Percentiles rank a stretch among this genome's conserved stretches.
These are phyloP conservation scores for Kwoniella bestiolae DNA, from an alignment of 768 basidiomycete species.

Conservation along the genomic window DNA sequence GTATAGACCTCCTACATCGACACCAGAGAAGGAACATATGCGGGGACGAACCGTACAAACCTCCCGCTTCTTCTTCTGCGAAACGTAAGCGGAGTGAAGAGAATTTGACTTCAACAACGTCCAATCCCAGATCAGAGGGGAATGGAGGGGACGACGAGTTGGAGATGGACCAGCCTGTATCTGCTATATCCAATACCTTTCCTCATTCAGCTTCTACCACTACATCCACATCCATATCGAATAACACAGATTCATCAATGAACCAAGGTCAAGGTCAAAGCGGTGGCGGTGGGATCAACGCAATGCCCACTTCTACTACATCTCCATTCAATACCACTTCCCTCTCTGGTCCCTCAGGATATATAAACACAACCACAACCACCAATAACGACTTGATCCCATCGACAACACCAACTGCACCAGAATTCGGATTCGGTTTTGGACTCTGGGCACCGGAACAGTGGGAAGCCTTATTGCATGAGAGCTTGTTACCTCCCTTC, in stretches of 20 bases:
- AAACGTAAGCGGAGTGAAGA: constrained; percentile 16
- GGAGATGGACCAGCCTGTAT: neutral
- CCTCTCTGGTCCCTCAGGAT: neutral
- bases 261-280: too few species aligned
- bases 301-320: neutral
- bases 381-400: neutral
- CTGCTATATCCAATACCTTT: neutral
- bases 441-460: constrained; percentile 29
- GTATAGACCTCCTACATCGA: constrained; percentile 43
- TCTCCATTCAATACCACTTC: neutral
- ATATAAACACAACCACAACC: neutral
- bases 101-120: neutral
- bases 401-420: neutral
- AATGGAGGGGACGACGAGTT: neutral
- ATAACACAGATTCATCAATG: too few species aligned
- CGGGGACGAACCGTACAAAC: constrained; percentile 8
- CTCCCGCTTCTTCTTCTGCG: neutral
- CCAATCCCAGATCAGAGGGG: neutral
- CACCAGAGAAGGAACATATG: constrained; percentile 46
- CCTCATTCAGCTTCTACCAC: neutral
- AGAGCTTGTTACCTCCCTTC: constrained; percentile 24
- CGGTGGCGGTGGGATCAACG: neutral
- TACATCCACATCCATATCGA: neutral
- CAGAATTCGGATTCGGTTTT: constrained; percentile 21
- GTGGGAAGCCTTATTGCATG: constrained; percentile 24